phyloP scores from a whole-genome alignment of 2,329 filamentous ascomycete genomes.

The Stromatinia cepivora region DNA sequence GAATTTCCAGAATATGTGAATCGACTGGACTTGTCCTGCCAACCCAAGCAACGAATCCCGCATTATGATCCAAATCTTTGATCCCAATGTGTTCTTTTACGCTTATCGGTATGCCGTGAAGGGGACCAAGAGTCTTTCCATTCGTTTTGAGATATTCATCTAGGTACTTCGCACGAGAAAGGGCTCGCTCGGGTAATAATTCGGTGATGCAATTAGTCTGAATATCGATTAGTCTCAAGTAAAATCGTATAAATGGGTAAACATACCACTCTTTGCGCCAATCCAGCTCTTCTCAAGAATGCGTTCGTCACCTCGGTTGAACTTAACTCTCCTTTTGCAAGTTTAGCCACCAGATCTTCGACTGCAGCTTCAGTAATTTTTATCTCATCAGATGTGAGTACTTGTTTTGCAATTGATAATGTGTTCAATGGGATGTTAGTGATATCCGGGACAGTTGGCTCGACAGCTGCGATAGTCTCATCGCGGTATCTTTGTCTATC shows the following conservation, averaged over 20 bases:
- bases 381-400: slow-evolving; percentile 50
- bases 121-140: slow-evolving; percentile 41
- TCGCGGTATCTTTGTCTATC: slow-evolving; percentile 50
- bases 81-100: slow-evolving; percentile 55
- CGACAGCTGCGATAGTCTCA: slow-evolving; percentile 45
- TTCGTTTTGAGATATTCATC: slow-evolving; percentile 40
- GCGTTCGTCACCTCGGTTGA: slow-evolving; percentile 50
- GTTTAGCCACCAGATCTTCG: slow-evolving; percentile 48
- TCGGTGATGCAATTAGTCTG: slow-evolving; percentile 50
- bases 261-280: slow-evolving; percentile 51
- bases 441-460: slow-evolving; percentile 45
- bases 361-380: slow-evolving; percentile 50
- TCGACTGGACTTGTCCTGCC: slow-evolving; percentile 48
- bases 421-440: slow-evolving; percentile 47
- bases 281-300: slow-evolving; percentile 54
- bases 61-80: slow-evolving; percentile 50
- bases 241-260: background rate
- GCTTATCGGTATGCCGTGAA: slow-evolving; percentile 51
- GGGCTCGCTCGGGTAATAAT: slow-evolving; percentile 42
- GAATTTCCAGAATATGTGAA: slow-evolving; percentile 49
- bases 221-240: slow-evolving; percentile 22
- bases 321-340: slow-evolving; percentile 48
- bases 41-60: slow-evolving; percentile 52
- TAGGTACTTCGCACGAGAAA: slow-evolving; percentile 40
- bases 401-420: slow-evolving; percentile 46